A percentile compares a stretch with the other conserved stretches of the same genome.
These are phyloP conservation scores for Phaeosphaeria sp. DNA, from an alignment of 2,329 filamentous ascomycete genomes.

Conservation along the genomic window DNA sequence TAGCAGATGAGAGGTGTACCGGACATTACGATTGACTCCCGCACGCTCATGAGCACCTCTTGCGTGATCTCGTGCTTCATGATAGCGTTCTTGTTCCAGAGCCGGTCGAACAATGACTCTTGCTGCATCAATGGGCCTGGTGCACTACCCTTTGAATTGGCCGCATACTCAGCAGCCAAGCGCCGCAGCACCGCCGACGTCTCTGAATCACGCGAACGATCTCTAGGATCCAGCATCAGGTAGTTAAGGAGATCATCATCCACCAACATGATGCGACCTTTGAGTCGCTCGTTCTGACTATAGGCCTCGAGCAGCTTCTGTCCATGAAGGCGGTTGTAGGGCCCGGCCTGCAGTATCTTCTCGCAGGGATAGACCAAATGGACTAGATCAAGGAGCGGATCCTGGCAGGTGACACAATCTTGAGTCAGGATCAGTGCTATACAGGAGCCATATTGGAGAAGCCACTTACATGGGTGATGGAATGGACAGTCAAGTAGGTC, in stretches of 20 bases:
- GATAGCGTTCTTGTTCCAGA: conserved; percentile 16
- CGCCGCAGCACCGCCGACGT: conserved; percentile 13
- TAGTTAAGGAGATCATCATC: conserved; percentile 26
- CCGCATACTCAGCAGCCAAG: conserved; percentile 18
- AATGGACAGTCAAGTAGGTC: conserved; percentile 29
- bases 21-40: not conserved
- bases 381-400: conserved; percentile 27
- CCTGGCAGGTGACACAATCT: conserved; percentile 20
- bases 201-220: not conserved
- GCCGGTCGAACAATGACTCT: conserved; percentile 17
- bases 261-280: conserved; percentile 31
- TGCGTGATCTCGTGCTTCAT: conserved; percentile 12
- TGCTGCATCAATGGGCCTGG: conserved; percentile 26
- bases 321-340: conserved; percentile 27
- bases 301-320: conserved; percentile 26
- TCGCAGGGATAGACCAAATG: conserved; percentile 24
- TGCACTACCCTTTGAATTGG: conserved; percentile 7
- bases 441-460: not conserved
- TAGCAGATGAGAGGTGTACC: conserved; percentile 24
- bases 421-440: not conserved
- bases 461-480: conserved; percentile 24
- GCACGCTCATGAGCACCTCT: conserved; percentile 13
- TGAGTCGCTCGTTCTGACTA: conserved; percentile 17
- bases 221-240: conserved; percentile 6
- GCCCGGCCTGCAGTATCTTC: conserved; percentile 17